Conservation (phyloP, 352 stramenopile genomes). For the Phytophthora aleatoria region DNA sequence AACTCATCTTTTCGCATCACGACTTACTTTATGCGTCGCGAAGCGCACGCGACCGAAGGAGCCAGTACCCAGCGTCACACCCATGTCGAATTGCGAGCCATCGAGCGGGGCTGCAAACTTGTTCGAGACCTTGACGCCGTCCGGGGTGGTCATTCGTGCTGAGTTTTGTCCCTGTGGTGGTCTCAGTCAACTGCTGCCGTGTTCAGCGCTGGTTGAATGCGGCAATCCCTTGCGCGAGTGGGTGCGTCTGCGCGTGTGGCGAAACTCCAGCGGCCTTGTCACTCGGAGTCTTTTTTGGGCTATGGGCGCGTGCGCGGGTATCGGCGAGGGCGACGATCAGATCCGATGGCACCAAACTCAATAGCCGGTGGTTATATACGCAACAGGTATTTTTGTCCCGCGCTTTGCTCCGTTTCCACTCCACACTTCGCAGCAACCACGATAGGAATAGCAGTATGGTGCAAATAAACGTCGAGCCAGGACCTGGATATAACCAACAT, state of each 20-base stretch:
- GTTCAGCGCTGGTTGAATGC: slow-evolving; percentile 31
- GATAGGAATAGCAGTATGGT: slow-evolving; percentile 31
- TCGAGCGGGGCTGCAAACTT: slow-evolving; percentile 73
- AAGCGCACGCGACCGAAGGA: slow-evolving; percentile 97
- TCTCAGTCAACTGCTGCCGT: slow-evolving; percentile 12
- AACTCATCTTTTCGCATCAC: slow-evolving; percentile 1
- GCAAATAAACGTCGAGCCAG: slow-evolving; percentile 21
- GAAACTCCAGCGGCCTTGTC: slow-evolving; percentile 36
- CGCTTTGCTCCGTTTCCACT: slow-evolving; percentile 28
- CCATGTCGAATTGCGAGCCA: slow-evolving; percentile 93
- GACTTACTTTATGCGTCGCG: slow-evolving; percentile 92
- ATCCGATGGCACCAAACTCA: slow-evolving; percentile 12
- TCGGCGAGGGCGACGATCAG: slow-evolving; percentile 22
- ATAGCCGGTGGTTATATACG: slow-evolving; percentile 26
- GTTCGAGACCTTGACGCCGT: slow-evolving; percentile 46
- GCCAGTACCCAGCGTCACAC: slow-evolving; percentile 95
- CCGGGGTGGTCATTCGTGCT: slow-evolving; percentile 28
- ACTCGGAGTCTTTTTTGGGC: slow-evolving; percentile 35
- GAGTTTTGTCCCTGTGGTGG: neutral
- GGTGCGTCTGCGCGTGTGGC: slow-evolving; percentile 13
- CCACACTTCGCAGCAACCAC: slow-evolving; percentile 22
- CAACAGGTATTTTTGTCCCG: slow-evolving; percentile 31
- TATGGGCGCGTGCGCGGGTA: slow-evolving; percentile 32
- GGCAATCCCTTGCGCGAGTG: slow-evolving; percentile 21
- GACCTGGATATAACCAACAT: slow-evolving; percentile 30